These are phyloP conservation scores for Tolypocladium capitatum DNA, from an alignment of 2,329 filamentous ascomycete species.

Conservation along the genomic window DNA sequence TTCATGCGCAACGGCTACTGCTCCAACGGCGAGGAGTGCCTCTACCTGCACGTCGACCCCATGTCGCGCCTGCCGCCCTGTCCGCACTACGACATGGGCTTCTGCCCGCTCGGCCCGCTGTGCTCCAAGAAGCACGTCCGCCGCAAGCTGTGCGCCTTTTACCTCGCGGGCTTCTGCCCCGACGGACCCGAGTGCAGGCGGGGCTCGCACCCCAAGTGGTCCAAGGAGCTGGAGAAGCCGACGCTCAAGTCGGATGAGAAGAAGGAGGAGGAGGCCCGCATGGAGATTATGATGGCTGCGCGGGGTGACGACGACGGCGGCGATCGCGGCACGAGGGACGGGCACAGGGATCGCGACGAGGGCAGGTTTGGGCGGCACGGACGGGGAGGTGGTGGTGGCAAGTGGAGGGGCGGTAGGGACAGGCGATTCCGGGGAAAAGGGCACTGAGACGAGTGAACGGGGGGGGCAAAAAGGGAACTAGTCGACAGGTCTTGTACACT, in stretches of 20 bases:
- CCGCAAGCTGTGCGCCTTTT: constrained; percentile 68
- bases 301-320: constrained; percentile 21
- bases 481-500: not conserved
- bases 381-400: constrained; percentile 21
- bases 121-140: constrained; percentile 86
- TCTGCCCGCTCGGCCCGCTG: constrained; percentile 77
- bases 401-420: constrained; percentile 22
- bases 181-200: constrained; percentile 62
- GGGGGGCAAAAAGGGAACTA: not conserved
- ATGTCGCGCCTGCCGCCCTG: constrained; percentile 67
- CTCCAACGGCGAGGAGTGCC: constrained; percentile 90
- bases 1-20: constrained; percentile 90
- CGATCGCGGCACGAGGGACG: constrained; percentile 19
- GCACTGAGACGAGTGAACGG: constrained; percentile 8
- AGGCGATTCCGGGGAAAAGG: constrained; percentile 22
- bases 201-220: constrained; percentile 74
- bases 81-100: constrained; percentile 86
- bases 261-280: constrained; percentile 33
- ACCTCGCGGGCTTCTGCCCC: constrained; percentile 89
- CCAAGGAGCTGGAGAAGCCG: constrained; percentile 62
- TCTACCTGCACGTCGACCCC: constrained; percentile 83
- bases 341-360: constrained; percentile 19
- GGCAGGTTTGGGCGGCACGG: constrained; percentile 18
- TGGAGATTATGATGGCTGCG: constrained; percentile 9
- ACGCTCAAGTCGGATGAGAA: constrained; percentile 55